Evolutionary conservation across 106 monocot species (phyloP), one percentile per base, ranked within the genome.

Genomic region (Dactylorhiza incarnata): DNA sequence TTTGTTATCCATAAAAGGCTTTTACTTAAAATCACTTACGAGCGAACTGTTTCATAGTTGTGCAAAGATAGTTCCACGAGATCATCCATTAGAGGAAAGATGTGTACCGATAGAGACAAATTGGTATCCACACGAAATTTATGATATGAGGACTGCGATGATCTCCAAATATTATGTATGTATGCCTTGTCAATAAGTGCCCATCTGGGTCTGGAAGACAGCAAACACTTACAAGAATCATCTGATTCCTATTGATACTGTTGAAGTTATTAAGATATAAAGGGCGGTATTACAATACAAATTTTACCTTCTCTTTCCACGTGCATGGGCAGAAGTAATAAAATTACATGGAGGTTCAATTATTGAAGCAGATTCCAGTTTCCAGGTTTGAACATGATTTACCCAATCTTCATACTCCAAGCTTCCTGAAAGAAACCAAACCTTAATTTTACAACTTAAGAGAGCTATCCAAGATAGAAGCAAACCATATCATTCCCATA

Each of bases 161-260:
- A 84, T 76, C 97, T 87, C 97, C 94, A 99, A 73, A 82, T 91
- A 78, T 91, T 99, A 80, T 99, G 97, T 89, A 99, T 82, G 79
- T 91, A 87, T 63, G 87, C 84, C 75, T 94, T 99, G 68, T 94
- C 97, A 79, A 94, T 74, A 46, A 94, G 80, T 25, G 89, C 87
- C 94, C 97, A 99, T 45, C 94, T 89, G 51, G 97, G 97, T 76
- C 97, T 99, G 79, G 13, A 82, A 80, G 29, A 55, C 55, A 81
- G 61, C 49, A 20, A 37, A 82, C 78, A 76, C 6, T 67, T 78
- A 55, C 24, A 19, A 63, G 29, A n/a, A 53, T 9, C 24, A 26
- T 3, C 49, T 45, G 29, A 23, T 59, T 13, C n/a, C 5, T 11
- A 74, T 65, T 49, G 13, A 44, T 45, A 43, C 17, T 37, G 24